Percentiles rank a stretch among this genome's conserved stretches.
Evolutionary conservation across 2,329 filamentous ascomycete species (phyloP).

Genomic region (Emericellopsis atlantica): DNA sequence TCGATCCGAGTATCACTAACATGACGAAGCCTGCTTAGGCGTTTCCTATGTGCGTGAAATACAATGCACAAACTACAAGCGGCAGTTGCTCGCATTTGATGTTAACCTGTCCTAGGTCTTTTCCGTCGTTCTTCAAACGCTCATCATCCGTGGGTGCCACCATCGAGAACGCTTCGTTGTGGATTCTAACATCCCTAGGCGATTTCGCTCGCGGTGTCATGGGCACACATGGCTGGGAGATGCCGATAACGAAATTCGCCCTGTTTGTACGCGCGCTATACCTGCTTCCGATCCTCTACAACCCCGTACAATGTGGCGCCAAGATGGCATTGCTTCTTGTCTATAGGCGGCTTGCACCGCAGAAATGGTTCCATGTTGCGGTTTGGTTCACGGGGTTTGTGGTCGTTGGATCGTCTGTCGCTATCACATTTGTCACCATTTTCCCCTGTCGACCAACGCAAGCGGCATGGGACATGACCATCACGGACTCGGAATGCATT

Average conservation of each 20-base stretch:
- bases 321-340: slow-evolving; percentile 25
- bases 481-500: slow-evolving; percentile 1
- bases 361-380: slow-evolving; percentile 16
- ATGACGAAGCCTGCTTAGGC: background rate
- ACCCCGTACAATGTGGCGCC: slow-evolving; percentile 15
- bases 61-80: too few relatives aligned
- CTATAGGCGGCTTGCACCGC: slow-evolving; percentile 22
- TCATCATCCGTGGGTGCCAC: slow-evolving; percentile 1
- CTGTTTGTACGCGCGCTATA: slow-evolving; percentile 14
- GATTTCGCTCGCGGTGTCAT: slow-evolving; percentile 2
- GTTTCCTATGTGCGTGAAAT: background rate
- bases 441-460: slow-evolving; percentile 2
- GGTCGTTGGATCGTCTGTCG: slow-evolving; percentile 15
- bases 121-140: background rate
- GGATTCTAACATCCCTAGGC: background rate
- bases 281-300: slow-evolving; percentile 15
- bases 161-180: background rate
- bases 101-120: background rate
- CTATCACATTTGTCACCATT: slow-evolving; percentile 13
- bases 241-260: slow-evolving; percentile 12
- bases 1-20: background rate
- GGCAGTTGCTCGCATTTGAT: background rate
- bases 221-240: slow-evolving; percentile 17
- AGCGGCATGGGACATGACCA: background rate
- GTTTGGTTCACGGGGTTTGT: slow-evolving; percentile 15